Evolutionary conservation across 306 rosid species (phyloP).

Genomic region (Trifolium subterraneum): DNA sequence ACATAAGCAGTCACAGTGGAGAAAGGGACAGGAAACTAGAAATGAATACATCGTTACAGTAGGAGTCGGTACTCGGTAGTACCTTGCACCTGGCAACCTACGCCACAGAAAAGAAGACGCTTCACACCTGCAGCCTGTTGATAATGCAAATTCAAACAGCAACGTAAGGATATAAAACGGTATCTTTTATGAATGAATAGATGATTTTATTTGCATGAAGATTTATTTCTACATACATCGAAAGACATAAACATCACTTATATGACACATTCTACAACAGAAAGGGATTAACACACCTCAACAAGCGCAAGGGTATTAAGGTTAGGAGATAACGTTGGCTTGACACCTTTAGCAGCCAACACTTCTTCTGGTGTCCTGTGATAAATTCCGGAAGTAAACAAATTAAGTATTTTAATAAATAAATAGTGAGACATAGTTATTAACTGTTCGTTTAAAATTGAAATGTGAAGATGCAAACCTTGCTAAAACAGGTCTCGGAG

Average conservation of each 20-base stretch:
- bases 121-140: conserved; percentile 91
- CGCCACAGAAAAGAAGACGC: conserved; percentile 98
- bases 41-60: conserved; percentile 20
- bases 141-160: conserved; percentile 38
- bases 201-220: neutral
- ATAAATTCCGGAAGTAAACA: conserved; percentile 22
- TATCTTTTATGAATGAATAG: neutral
- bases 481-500: conserved; percentile 88
- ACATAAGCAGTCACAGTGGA: conserved; percentile 75
- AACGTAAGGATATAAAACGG: conserved; percentile 24
- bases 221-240: conserved; percentile 8
- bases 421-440: conserved; percentile 15
- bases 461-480: conserved; percentile 60
- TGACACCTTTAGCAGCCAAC: conserved; percentile 96
- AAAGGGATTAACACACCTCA: conserved; percentile 68
- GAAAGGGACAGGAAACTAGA: conserved; percentile 45
- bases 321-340: conserved; percentile 94
- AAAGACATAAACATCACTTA: conserved; percentile 15
- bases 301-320: conserved; percentile 92
- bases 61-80: conserved; percentile 24
- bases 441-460: conserved; percentile 9
- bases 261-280: conserved; percentile 28
- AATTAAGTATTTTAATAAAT: neutral
- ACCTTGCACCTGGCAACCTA: conserved; percentile 99
- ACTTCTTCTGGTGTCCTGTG: conserved; percentile 94